Evolutionary conservation across 2,329 filamentous ascomycete genomes (phyloP), one percentile per base, ranked within the genome.

Genomic region (Sclerotinia sclerotiorum): DNA sequence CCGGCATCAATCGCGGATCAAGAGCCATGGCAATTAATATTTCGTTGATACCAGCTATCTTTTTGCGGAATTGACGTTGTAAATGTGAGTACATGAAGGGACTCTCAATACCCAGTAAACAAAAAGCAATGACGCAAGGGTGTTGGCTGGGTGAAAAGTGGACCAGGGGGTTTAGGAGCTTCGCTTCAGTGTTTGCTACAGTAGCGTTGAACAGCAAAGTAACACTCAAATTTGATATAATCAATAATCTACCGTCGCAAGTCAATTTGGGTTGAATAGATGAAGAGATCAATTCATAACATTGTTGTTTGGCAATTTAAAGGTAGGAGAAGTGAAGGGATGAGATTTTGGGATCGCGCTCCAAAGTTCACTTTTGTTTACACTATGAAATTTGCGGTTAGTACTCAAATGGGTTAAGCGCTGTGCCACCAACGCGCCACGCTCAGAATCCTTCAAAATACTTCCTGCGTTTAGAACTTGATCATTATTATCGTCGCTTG

Each of bases 1-100:
- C 76, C 64, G 82, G 81, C 80, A 85, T 82, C 68, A 84, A 76
- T 74, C 82, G 77, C 19, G 80, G 78, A 71, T 80, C 79, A 66
- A 79, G 57, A 70, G 79, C 77, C 74, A 82, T 82, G 69, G 76
- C 78, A 76, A 78, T 76, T 56, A 80, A 74, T 21, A 71, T 77
- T 57, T 80, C 74, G 57, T 75, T 65, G 32, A 77, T 74, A 68
- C 74, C 69, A 32, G 65, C 64, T 66, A 77, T 68, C 15, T 71
- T 73, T 54, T 72, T 68, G 67, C 67, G 44, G 65, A 73, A 75
- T 70, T 75, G 69, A 67, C 67, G 73, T 70, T 74, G 72, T 24
- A 73, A 67, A 66, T 72, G 72, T 63, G 67, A 58, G 70, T 75
- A 77, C 76, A 78, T 78, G 57, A 48, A 62, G 32, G 60, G 29